Conservation (phyloP, 176 grass and related monocot species). For the Pharus latifolius region DNA sequence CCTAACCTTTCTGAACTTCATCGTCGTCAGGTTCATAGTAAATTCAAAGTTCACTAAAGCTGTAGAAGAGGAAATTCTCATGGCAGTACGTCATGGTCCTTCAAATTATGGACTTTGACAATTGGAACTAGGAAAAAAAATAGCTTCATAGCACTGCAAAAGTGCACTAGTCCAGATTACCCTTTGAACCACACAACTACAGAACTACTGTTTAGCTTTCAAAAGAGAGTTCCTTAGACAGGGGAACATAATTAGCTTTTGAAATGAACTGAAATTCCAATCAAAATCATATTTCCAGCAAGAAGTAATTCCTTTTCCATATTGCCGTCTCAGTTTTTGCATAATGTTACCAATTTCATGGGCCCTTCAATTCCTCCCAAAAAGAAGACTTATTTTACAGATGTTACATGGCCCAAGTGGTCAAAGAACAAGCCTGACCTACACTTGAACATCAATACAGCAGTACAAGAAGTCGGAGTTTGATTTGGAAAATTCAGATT, state of each 20-base stretch:
- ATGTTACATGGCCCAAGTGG: constrained; percentile 3
- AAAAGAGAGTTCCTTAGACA: background rate
- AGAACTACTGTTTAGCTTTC: background rate
- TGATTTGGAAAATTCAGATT: constrained; percentile 7
- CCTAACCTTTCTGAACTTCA: background rate
- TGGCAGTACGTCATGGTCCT: background rate
- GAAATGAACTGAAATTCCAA: background rate
- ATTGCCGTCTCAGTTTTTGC: background rate
- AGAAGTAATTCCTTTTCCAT: background rate
- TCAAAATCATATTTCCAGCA: background rate
- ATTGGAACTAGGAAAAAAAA: background rate
- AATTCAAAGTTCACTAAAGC: background rate
- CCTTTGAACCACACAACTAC: background rate
- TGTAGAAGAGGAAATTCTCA: background rate
- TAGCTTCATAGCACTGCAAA: background rate
- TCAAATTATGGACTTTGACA: background rate
- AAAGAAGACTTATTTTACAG: too few relatives aligned
- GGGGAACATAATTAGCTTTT: background rate
- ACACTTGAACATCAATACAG: background rate
- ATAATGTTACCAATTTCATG: background rate
- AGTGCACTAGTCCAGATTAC: background rate
- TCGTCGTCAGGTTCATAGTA: background rate
- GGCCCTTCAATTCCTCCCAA: background rate
- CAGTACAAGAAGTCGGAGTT: background rate
- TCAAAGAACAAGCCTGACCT: background rate